These are phyloP conservation scores for Eurotiales sp. DNA, from an alignment of 2,329 filamentous ascomycete genomes.

Conservation along the genomic window DNA sequence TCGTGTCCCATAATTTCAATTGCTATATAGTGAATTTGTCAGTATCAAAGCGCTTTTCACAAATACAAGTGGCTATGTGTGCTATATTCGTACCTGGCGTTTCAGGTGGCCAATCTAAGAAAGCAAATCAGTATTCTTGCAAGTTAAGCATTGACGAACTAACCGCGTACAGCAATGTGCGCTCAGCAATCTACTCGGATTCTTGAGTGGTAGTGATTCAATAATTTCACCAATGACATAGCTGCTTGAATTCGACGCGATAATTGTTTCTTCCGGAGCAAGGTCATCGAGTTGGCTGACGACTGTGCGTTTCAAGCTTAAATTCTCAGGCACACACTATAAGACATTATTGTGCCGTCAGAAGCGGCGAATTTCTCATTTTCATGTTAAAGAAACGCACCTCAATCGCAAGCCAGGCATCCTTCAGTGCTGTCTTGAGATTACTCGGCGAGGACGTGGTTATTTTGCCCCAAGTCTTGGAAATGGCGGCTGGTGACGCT, in stretches of 20 bases:
- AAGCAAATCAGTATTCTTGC: background rate
- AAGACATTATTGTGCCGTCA: background rate
- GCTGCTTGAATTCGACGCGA: slow-evolving; percentile 49
- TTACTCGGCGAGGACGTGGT: slow-evolving; percentile 19
- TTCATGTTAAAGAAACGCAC: slow-evolving; percentile 19
- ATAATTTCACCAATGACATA: slow-evolving; percentile 45
- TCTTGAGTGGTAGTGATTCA: slow-evolving; percentile 31
- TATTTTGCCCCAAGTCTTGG: slow-evolving; percentile 22
- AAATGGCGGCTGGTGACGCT: slow-evolving; percentile 5
- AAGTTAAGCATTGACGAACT: slow-evolving; percentile 18
- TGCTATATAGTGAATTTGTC: slow-evolving; percentile 17
- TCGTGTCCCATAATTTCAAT: slow-evolving; percentile 40
- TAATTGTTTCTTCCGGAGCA: slow-evolving; percentile 34
- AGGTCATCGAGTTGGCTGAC: slow-evolving; percentile 39
- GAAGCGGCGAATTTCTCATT: background rate
- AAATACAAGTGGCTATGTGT: background rate
- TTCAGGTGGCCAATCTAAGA: slow-evolving; percentile 40
- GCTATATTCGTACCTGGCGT: slow-evolving; percentile 25
- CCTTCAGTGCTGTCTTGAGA: slow-evolving; percentile 21
- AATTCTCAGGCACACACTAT: slow-evolving; percentile 45
- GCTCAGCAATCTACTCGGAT: slow-evolving; percentile 38
- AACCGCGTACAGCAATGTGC: slow-evolving; percentile 38
- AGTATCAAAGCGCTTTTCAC: too few species aligned
- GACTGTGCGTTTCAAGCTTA: slow-evolving; percentile 40
- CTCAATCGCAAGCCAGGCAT: slow-evolving; percentile 37